These are phyloP conservation scores for Chloromonas sp. DNA, from an alignment of 163 green algal genomes.

Conservation along the genomic window DNA sequence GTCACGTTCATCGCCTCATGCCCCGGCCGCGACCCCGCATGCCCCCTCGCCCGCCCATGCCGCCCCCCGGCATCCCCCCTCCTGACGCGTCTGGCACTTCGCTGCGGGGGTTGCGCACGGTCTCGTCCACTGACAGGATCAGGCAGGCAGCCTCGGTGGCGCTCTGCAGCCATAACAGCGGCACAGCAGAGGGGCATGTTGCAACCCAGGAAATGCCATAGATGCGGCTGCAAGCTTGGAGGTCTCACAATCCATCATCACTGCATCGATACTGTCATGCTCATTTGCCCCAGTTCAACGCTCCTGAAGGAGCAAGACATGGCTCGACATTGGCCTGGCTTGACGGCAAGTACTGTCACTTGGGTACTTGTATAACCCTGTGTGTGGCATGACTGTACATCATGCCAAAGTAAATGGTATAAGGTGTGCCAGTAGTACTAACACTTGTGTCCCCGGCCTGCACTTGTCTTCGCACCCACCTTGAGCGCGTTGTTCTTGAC, in stretches of 20 bases:
- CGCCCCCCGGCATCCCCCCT: constrained; percentile 1
- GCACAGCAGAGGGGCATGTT: not conserved
- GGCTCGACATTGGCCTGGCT: too few species aligned
- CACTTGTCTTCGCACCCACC: not conserved
- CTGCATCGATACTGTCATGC: not conserved
- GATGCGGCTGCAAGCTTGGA: not conserved
- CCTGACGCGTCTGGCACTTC: constrained; percentile 50
- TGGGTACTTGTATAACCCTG: not conserved
- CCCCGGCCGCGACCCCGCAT: not conserved
- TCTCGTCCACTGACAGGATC: constrained; percentile 95
- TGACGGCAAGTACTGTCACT: not conserved
- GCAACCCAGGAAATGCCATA: not conserved
- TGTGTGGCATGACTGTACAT: not conserved
- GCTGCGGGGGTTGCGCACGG: constrained; percentile 85
- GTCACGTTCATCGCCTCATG: not conserved
- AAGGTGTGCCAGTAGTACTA: too few species aligned
- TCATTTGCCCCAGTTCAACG: not conserved
- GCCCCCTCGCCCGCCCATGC: constrained; percentile 5
- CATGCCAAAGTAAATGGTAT: too few species aligned
- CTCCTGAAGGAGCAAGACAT: not conserved
- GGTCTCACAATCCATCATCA: not conserved
- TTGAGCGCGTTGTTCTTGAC: constrained; percentile 94
- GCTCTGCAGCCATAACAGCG: constrained; percentile 32
- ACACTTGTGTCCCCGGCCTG: too few species aligned
- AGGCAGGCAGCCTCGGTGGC: constrained; percentile 94